Conservation (phyloP, 768 basidiomycete species). For the Pisolithus microcarpus region DNA sequence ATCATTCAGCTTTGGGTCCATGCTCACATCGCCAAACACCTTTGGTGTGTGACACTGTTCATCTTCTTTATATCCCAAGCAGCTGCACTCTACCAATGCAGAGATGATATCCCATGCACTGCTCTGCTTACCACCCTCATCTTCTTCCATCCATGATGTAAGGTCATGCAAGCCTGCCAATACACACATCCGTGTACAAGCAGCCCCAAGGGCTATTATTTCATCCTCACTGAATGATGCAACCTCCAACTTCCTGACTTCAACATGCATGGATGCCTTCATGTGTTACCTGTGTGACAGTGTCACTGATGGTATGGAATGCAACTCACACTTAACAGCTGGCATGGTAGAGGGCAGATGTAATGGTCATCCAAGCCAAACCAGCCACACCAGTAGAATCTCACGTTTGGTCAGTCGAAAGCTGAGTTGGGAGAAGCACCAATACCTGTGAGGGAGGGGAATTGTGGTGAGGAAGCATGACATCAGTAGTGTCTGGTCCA, state of each 20-base stretch:
- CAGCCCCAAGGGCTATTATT: slow-evolving; percentile 57
- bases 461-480: too few species aligned
- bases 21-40: too few species aligned
- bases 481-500: too few species aligned
- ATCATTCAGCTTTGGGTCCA: too few species aligned
- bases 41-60: too few species aligned
- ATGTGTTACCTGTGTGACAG: slow-evolving; percentile 46
- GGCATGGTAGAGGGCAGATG: slow-evolving; percentile 31
- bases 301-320: slow-evolving; percentile 34
- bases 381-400: too few species aligned
- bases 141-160: slow-evolving; percentile 78
- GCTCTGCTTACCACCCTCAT: slow-evolving; percentile 84
- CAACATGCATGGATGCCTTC: slow-evolving; percentile 42
- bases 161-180: slow-evolving; percentile 67
- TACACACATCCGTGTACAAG: slow-evolving; percentile 64
- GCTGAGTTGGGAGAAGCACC: too few species aligned
- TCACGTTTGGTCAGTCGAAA: too few species aligned
- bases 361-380: slow-evolving; percentile 18
- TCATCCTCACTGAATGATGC: slow-evolving; percentile 83
- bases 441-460: too few species aligned
- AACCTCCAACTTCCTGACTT: slow-evolving; percentile 47
- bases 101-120: slow-evolving; percentile 84
- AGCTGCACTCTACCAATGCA: slow-evolving; percentile 77
- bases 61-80: slow-evolving; percentile 87
- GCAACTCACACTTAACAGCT: slow-evolving; percentile 23